phyloP scores from a whole-genome alignment of 2,329 filamentous ascomycete species.

The Pseudocercospora fuligena region DNA sequence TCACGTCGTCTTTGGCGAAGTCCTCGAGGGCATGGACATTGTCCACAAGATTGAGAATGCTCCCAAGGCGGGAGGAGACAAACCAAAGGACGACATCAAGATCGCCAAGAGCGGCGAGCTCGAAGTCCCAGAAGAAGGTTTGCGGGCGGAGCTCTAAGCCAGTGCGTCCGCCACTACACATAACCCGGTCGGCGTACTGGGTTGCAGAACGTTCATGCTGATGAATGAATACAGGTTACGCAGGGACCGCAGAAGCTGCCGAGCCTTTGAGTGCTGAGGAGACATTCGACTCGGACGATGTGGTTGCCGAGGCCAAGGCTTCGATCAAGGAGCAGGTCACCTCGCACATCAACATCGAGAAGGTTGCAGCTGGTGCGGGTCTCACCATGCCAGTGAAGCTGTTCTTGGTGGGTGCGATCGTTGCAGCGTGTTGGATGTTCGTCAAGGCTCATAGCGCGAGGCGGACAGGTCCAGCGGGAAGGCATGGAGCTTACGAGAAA shows the following conservation, averaged over 20 bases:
- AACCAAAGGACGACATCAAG: slow-evolving; percentile 71
- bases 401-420: slow-evolving; percentile 49
- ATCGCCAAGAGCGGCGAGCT: slow-evolving; percentile 85
- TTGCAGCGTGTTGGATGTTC: slow-evolving; percentile 45
- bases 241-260: slow-evolving; percentile 49
- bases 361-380: slow-evolving; percentile 39
- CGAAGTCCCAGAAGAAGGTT: slow-evolving; percentile 86
- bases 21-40: slow-evolving; percentile 82
- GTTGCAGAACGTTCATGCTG: slow-evolving; percentile 11
- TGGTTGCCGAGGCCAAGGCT: slow-evolving; percentile 16
- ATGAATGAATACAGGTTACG: slow-evolving; percentile 46
- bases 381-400: slow-evolving; percentile 52
- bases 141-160: slow-evolving; percentile 82
- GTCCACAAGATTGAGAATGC: slow-evolving; percentile 78
- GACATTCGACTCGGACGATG: slow-evolving; percentile 18
- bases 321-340: slow-evolving; percentile 22
- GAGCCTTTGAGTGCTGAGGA: slow-evolving; percentile 50
- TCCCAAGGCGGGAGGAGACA: slow-evolving; percentile 66
- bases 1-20: slow-evolving; percentile 88
- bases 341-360: slow-evolving; percentile 20
- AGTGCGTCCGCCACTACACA: slow-evolving; percentile 29
- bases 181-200: slow-evolving; percentile 18
- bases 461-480: slow-evolving; percentile 15
- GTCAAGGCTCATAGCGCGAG: slow-evolving; percentile 30
- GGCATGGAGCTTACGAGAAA: slow-evolving; percentile 12